Percentiles rank a stretch among this genome's conserved stretches.
These are phyloP conservation scores for Medicago truncatula DNA, from an alignment of 306 rosid species.

Conservation along the genomic window DNA sequence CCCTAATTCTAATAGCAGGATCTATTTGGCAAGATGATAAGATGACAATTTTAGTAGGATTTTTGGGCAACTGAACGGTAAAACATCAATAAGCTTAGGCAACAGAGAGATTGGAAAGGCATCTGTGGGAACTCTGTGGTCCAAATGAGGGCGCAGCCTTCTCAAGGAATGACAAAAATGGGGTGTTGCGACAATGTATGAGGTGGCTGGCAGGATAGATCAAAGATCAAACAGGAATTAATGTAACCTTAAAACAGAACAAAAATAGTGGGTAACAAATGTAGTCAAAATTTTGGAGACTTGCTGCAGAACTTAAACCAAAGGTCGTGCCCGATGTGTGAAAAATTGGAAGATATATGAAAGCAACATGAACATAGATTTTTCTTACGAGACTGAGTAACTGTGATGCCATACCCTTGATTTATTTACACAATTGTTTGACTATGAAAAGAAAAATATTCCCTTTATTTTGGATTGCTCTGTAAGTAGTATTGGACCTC, in stretches of 20 bases:
- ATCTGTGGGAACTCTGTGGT: background rate
- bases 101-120: background rate
- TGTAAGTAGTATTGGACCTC: background rate
- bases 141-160: background rate
- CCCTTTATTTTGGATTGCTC: constrained; percentile 14
- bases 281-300: background rate
- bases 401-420: constrained; percentile 3
- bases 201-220: background rate
- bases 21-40: background rate
- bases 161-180: background rate
- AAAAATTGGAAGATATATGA: too few species aligned
- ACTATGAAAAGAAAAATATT: background rate
- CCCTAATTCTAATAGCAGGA: background rate
- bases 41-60: background rate
- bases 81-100: background rate
- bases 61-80: background rate
- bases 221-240: background rate
- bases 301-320: background rate
- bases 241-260: background rate
- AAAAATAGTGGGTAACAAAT: background rate
- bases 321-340: background rate
- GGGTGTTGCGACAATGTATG: background rate
- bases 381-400: background rate
- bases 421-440: constrained; percentile 1
- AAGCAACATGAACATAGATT: background rate